phyloP scores from a whole-genome alignment of 352 stramenopile genomes.

The Elongisporangium prolatum region DNA sequence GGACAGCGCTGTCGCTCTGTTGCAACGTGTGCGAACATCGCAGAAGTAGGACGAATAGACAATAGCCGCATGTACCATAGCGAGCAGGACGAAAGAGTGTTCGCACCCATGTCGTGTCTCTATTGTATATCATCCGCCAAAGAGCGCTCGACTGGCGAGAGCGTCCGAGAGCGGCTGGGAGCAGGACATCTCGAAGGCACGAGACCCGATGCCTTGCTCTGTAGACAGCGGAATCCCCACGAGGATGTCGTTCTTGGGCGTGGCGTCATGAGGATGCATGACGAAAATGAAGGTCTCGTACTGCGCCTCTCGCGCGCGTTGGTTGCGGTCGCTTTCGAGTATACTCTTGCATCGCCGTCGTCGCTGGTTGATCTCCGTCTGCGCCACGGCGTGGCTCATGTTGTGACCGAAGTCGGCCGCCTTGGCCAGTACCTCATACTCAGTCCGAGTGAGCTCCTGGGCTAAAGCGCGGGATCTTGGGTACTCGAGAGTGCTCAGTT shows the following conservation, averaged over 20 bases:
- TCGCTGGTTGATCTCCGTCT: constrained; percentile 39
- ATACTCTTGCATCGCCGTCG: constrained; percentile 77
- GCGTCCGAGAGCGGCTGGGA: background rate
- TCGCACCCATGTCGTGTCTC: background rate
- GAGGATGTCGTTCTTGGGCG: constrained; percentile 82
- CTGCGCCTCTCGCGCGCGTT: constrained; percentile 38
- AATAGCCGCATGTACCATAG: background rate
- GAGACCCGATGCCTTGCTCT: background rate
- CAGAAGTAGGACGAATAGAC: background rate
- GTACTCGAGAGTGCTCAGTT: constrained; percentile 53
- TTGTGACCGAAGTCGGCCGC: constrained; percentile 72
- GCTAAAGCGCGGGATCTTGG: constrained; percentile 47
- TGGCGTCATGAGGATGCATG: constrained; percentile 66
- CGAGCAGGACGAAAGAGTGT: background rate
- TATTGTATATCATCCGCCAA: constrained; percentile 5
- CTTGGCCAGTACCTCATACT: constrained; percentile 77
- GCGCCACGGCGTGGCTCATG: constrained; percentile 28
- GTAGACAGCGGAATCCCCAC: constrained; percentile 43
- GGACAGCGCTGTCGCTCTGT: constrained; percentile 31
- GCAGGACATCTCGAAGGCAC: background rate
- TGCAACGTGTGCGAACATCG: constrained; percentile 35
- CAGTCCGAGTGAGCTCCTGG: constrained; percentile 36
- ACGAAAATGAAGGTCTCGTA: constrained; percentile 76
- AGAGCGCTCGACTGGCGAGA: constrained; percentile 6
- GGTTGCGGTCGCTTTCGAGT: constrained; percentile 76